Base-by-base conservation (phyloP, 768 basidiomycete genomes). In the Pleurotus cornucopiae region DNA sequence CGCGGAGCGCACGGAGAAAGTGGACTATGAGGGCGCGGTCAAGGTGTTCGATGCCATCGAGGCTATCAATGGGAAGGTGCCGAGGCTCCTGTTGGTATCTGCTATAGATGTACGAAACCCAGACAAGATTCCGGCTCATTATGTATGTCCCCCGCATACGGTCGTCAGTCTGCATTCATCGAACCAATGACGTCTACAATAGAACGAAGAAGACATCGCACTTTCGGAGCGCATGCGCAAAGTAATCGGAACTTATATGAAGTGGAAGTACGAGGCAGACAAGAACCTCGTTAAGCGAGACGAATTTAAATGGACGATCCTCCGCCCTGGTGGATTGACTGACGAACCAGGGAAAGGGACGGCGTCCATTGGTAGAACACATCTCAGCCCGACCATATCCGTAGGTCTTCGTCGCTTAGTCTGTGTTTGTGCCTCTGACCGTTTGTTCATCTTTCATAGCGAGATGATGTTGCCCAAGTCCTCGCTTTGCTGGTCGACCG, bases 31-130 rank as follows among this genome's bases (percentile, higher is more conserved):
- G 48, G 86, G 85, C 6, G 84, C 85, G 0, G 59, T 89, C 38
- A 88, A 88, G 67, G 78, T 86, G 2, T 88, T 83, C 62, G 86
- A 88, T 63, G 86, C 85, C 0, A 72, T 89, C 51, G 86, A 87
- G 64, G 68, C 46, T 0, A 70, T 83, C 2, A 61, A 76, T 45
- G 73, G 73, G 1, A 54, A 61, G n/a, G 78, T 77, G 57, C 83
- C 83, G 34, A 67, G 82, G 53, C 64, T 87, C 49, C 73, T 87
- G 40, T 65, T 84, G 54, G 80, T 88, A 34, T 85, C 84, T 16
- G 80, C 81, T 1, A 68, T 84, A 14, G 85, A 88, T 63, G 64
- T 82, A 0, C 70, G 85, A 34, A 72, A 85, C 61, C 75, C 73
- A 13, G 70, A 74, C 12, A 74, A 73, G 59, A 67, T 78, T 4